Conservation (phyloP, 176 grass and related monocot genomes). For the Eleusine coracana region DNA sequence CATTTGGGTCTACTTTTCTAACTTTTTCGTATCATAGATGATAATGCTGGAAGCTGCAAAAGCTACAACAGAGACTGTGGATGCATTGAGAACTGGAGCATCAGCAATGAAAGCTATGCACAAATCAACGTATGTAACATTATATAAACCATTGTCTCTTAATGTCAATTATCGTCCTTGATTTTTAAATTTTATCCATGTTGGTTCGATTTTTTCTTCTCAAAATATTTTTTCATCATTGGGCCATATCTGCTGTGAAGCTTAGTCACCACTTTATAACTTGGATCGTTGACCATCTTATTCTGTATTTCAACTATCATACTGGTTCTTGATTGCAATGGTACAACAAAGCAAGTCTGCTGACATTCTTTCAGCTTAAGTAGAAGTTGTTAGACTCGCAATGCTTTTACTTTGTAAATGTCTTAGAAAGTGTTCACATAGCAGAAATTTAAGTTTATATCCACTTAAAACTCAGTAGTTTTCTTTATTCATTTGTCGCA, state of each 20-base stretch:
- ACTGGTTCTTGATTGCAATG: neutral
- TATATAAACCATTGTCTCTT: conserved; percentile 19
- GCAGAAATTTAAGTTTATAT: conserved; percentile 5
- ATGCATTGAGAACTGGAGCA: conserved; percentile 94
- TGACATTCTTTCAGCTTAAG: conserved; percentile 27
- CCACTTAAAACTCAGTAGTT: neutral
- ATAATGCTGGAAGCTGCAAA: conserved; percentile 98
- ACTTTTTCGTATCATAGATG: conserved; percentile 63
- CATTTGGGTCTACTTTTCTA: conserved; percentile 6
- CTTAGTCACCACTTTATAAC: neutral
- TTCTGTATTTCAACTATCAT: conserved; percentile 5
- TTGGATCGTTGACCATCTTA: neutral
- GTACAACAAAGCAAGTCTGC: conserved; percentile 6
- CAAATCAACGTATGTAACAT: conserved; percentile 72
- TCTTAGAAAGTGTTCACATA: conserved; percentile 4
- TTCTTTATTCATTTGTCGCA: neutral
- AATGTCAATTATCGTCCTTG: neutral
- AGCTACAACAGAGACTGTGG: conserved; percentile 96
- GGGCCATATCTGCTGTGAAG: neutral
- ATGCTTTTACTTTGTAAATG: neutral
- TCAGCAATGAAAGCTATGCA: conserved; percentile 94
- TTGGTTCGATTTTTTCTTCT: neutral
- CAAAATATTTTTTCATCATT: neutral
- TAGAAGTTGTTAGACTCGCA: neutral
- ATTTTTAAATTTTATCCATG: neutral